Evolutionary conservation across 345 rosid genomes (phyloP).

Genomic region (Hirschfeldia incana): DNA sequence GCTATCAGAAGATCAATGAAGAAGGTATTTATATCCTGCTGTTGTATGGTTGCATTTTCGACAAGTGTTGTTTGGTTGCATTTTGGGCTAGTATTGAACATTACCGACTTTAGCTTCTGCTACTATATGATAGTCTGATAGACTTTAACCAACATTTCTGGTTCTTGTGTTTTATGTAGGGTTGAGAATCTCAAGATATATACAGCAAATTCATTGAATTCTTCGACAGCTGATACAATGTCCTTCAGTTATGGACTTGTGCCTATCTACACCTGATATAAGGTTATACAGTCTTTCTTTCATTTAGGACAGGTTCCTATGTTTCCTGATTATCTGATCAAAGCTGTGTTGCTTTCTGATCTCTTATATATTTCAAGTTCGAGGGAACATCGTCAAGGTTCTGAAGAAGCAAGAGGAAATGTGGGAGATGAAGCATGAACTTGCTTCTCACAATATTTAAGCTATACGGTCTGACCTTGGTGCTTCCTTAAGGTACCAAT

Average conservation of each 20-base stretch:
- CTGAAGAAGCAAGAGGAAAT: conserved; percentile 63
- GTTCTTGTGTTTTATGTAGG: too few relatives aligned
- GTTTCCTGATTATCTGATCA: not conserved
- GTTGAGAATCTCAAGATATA: too few relatives aligned
- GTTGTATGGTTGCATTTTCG: too few relatives aligned
- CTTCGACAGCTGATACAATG: too few relatives aligned
- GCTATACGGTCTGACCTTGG: conserved; percentile 86
- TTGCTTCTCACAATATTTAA: conserved; percentile 81
- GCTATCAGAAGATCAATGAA: too few relatives aligned
- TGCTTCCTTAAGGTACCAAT: conserved; percentile 81
- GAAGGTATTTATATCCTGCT: too few relatives aligned
- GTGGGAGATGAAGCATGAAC: conserved; percentile 90
- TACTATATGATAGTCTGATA: too few relatives aligned
- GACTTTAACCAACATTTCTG: too few relatives aligned
- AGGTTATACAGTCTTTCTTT: conserved; percentile 41
- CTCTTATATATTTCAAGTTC: conserved; percentile 67
- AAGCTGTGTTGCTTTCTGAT: not conserved
- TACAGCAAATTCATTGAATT: too few relatives aligned
- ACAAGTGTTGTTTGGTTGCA: too few relatives aligned
- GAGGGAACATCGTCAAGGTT: conserved; percentile 76
- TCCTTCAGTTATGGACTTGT: conserved; percentile 84
- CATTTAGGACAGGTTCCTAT: not conserved
- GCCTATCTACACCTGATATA: conserved; percentile 85
- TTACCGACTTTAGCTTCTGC: too few relatives aligned
- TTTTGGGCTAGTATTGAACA: too few relatives aligned